A percentile compares a stretch with the other conserved stretches of the same genome.
Evolutionary conservation across 192 early-diverging fungal species (phyloP).

Genomic region (Chytriomyces sp.): DNA sequence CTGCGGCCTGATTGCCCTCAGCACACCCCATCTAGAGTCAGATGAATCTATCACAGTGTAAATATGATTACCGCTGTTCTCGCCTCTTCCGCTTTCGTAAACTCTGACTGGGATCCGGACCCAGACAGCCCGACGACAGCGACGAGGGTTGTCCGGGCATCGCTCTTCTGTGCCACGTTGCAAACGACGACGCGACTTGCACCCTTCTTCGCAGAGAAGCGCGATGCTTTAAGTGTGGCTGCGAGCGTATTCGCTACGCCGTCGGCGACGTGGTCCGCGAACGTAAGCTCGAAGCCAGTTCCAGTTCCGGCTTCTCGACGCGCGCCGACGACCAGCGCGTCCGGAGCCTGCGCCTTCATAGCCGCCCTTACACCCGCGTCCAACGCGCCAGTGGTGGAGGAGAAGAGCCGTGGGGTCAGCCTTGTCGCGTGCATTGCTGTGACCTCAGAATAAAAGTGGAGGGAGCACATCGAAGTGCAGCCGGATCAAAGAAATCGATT

Average conservation of each 20-base stretch:
- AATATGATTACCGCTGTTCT: neutral
- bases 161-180: neutral
- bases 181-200: neutral
- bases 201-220: neutral
- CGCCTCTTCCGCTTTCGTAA: neutral
- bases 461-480: too few relatives aligned
- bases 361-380: neutral
- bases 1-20: neutral
- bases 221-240: neutral
- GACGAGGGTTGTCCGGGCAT: neutral
- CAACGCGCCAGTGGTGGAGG: neutral
- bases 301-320: neutral
- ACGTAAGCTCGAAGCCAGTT: neutral
- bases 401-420: too few relatives aligned
- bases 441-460: too few relatives aligned
- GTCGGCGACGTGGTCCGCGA: neutral
- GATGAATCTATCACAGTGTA: neutral
- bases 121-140: neutral
- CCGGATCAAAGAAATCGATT: too few relatives aligned
- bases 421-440: too few relatives aligned
- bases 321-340: conserved; percentile 14
- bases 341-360: neutral
- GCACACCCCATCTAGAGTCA: neutral
- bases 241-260: neutral
- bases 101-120: neutral